Percentiles rank a stretch among this genome's conserved stretches.
phyloP scores from a whole-genome alignment of 306 rosid species.

The Malus domestica region DNA sequence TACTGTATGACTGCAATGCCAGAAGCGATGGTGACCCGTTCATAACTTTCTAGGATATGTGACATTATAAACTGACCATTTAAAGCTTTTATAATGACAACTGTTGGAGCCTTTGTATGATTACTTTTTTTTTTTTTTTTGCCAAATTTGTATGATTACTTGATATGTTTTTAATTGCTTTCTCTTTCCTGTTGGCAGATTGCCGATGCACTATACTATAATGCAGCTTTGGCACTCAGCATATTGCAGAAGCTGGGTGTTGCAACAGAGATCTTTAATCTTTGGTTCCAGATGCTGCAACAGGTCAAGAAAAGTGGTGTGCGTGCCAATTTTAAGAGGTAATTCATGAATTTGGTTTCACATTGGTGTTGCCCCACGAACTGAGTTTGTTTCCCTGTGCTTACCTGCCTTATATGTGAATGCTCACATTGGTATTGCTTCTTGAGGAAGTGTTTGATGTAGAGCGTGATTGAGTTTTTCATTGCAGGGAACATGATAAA shows the following conservation, averaged over 20 bases:
- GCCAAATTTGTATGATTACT: background rate
- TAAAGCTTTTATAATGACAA: background rate
- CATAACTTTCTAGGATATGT: background rate
- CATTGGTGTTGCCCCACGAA: background rate
- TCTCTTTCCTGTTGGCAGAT: conserved; percentile 35
- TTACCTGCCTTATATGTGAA: background rate
- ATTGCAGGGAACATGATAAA: conserved; percentile 84
- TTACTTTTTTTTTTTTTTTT: background rate
- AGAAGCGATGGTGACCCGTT: background rate
- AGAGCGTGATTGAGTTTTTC: conserved; percentile 2
- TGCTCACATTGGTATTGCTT: background rate
- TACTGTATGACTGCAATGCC: background rate
- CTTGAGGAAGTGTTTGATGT: conserved; percentile 1
- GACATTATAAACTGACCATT: background rate
- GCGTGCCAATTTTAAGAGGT: conserved; percentile 77
- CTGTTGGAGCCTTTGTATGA: background rate
- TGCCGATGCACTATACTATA: conserved; percentile 91
- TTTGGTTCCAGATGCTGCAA: conserved; percentile 87
- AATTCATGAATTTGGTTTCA: background rate
- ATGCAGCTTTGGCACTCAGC: conserved; percentile 62
- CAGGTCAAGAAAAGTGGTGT: conserved; percentile 77
- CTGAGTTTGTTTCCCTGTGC: background rate
- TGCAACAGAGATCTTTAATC: conserved; percentile 74
- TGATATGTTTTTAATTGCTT: background rate
- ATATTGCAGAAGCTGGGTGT: conserved; percentile 74